Evolutionary conservation across 1,284 basidiomycete genomes (phyloP), one percentile per base, ranked within the genome.

Genomic region (Sutorius eximius): DNA sequence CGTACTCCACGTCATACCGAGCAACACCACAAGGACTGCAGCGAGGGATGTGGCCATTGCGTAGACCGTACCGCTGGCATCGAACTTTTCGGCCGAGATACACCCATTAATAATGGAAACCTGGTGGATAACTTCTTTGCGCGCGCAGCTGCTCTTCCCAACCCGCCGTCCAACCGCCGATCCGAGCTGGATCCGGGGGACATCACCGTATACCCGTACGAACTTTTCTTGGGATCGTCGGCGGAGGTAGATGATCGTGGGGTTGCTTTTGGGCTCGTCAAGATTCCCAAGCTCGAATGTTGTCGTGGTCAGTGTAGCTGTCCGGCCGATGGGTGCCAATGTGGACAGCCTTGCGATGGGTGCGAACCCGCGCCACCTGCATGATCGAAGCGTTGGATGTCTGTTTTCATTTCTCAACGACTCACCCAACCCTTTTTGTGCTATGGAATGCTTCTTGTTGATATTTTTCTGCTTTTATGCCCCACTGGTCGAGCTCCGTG

Each of bases 231-330:
- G 16, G 60, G 61, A 33, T 57, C 61, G 16, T 49, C 55, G 15
- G 59, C 53, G 33, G 61, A 65, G 34, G 60, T 63, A n/a, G 73
- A 73, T 16, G 68, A 71, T 55, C 72, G 71, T 2, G 70, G 75
- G 1, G 62, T 72, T 22, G 75, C 74, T 13, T 81, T 79, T 59
- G 79, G 79, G 8, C 70, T 78, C 24, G 77, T 84, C 44, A 77
- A 73, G 49, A 62, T 87, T 13, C 86, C 85, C n/a, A 86, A 83
- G 65, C 71, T 87, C 54, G 79, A 84, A 61, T 87, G 85, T 60
- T 87, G 86, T 64, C 79, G 77, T 3, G 85, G 85, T 3, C 70
- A 72, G 37, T 86, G 86, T 59, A 70, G 61, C 30, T 86, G 86
- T 65, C 52, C 69, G 18, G 27, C 38, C 3, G 47, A 34, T 24